Base-by-base conservation (phyloP, 176 grass and related monocot species). In the Avena atlantica region DNA sequence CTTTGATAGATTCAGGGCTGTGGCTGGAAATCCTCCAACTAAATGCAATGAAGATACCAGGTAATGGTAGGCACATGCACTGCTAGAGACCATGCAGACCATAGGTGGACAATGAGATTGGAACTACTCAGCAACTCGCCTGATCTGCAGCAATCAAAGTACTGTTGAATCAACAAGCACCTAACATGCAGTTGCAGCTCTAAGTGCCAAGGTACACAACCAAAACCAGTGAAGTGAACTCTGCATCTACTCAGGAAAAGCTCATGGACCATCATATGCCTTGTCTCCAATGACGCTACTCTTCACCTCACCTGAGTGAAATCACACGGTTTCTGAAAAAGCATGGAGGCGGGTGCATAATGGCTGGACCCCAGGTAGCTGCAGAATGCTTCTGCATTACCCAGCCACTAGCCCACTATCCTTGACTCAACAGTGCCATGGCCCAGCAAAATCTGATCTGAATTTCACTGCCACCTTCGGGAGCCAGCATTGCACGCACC, bases 391-490 rank as follows among this genome's bases (percentile, higher is more conserved):
- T 83, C 40, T 29, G 53, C 62, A 81, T 81, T 82, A 71, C 10
- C 8, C 72, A 83, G 37, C 78, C 25, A 74, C 21, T 74, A 79
- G 23, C 24, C 55, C 31, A 63, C 55, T 56, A 47, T 51, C 47
- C 45, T 64, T 86, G 62, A 44, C 53, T 78, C 36, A 56, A 44
- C 45, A 16, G 21, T 53, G 27, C 62, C 34, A 77, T 86, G 78
- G 83, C 44, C 55, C 71, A 59, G 42, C 48, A 57, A 89, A 45
- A 59, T 61, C 83, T 40, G 20, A 76, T 76, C 76, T 31, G 27
- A 91, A 87, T 81, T 78, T 84, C 67, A 5, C 56, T 64, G 86
- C 66, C 82, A 70, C 78, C 55, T 25, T 75, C 64, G 48, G 19
- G 44, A 80, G 40, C 60, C 60, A 67, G 1, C 66, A 79, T 55